phyloP scores from a whole-genome alignment of 345 rosid genomes.

The Citrus hindsii region DNA sequence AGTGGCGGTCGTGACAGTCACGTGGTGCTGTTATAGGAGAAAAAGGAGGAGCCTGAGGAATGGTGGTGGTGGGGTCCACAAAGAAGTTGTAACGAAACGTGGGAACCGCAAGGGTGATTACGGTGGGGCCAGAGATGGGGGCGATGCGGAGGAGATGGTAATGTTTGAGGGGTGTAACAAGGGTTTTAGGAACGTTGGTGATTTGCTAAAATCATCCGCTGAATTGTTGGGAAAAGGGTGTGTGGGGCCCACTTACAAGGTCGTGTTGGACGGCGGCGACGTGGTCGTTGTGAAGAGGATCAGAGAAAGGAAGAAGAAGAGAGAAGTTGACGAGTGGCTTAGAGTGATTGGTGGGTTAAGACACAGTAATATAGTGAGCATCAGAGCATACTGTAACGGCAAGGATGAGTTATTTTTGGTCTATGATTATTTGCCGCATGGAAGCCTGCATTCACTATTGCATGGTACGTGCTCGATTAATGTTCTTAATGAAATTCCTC shows the following conservation, averaged over 20 bases:
- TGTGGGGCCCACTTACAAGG: conserved; percentile 41
- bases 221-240: conserved; percentile 47
- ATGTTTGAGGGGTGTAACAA: conserved; percentile 35
- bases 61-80: background rate
- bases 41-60: background rate
- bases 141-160: conserved; percentile 21
- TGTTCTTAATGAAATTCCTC: background rate
- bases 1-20: conserved; percentile 13
- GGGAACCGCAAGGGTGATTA: background rate
- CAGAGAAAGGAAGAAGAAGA: conserved; percentile 25
- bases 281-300: conserved; percentile 45
- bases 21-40: conserved; percentile 27
- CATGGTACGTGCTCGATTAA: conserved; percentile 22
- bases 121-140: background rate
- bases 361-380: conserved; percentile 36
- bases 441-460: conserved; percentile 40
- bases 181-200: conserved; percentile 25
- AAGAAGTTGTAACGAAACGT: background rate
- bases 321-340: conserved; percentile 30
- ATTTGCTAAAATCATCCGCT: conserved; percentile 42
- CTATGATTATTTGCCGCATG: conserved; percentile 31
- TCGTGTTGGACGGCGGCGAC: conserved; percentile 30
- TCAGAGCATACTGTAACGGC: conserved; percentile 33
- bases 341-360: conserved; percentile 33
- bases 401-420: conserved; percentile 39